Evolutionary conservation across 2,329 filamentous ascomycete species (phyloP), one percentile per base, ranked within the genome.

Genomic region (Sphaerostilbella broomeana): DNA sequence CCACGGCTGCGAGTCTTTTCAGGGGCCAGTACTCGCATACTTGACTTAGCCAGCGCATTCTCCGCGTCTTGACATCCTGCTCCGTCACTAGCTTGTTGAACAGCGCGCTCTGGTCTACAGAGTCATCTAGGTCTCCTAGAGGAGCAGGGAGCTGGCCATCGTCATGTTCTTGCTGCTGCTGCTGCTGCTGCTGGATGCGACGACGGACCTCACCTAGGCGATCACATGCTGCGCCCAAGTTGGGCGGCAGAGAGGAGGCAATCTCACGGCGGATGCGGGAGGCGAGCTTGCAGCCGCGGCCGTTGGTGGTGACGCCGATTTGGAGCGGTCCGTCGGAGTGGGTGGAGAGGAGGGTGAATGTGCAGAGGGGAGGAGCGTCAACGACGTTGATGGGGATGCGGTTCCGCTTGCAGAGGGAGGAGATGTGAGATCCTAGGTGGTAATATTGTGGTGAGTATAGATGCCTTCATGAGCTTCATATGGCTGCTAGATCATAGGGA

Each of bases 11-110:
- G 2, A 98, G 74, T 13, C 85, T 78, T 47, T 80, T 81, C 18
- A 98, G 71, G 2, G 92, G 89, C 92, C 92, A 98, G 64, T 98
- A 98, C 67, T 98, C 92, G 71, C 92, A 98, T 37, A 98, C 87
- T 59, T 98, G 92, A 15, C 84, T 79, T 2, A 98, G 70, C 92
- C 92, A 98, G 42, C 92, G 77, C 70, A 94, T 89, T 36, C 92
- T 76, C 44, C 90, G 73, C 16, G 77, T 88, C 57, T 87, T 87
- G 1, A 75, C 65, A 53, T 92, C 86, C 30, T 81, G 78, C 32
- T 86, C 81, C 0, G 73, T 77, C 6, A 97, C 74, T 4, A 98
- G 70, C 45, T 75, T 79, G 61, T 98, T 98, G 62, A 98, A 95
- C 0, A 73, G 75, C 1, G 89, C 78, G 12, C 75, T 77, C 61